These are phyloP conservation scores for Pyrus hybrid DNA, from an alignment of 331 rosid genomes.

Conservation along the genomic window DNA sequence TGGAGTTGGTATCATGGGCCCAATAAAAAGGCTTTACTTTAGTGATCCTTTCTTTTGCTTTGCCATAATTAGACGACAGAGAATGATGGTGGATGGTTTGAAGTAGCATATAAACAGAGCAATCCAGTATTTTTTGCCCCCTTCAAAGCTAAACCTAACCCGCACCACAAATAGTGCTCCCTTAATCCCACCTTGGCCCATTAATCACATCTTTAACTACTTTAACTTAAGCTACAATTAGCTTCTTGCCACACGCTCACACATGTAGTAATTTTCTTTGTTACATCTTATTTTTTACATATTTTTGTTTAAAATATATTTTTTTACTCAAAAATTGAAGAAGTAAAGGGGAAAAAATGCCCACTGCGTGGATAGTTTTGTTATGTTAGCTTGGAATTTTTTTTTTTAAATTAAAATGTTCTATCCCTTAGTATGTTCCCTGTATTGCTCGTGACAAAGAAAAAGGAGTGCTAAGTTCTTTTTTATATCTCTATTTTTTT, in stretches of 20 bases:
- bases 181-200: background rate
- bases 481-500: no score
- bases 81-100: background rate
- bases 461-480: no score
- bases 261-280: rapidly evolving
- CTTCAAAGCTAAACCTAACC: background rate
- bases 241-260: no score
- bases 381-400: no score
- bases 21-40: background rate
- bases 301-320: no score
- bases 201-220: background rate
- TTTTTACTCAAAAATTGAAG: no score
- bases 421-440: background rate
- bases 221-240: background rate
- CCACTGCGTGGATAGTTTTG: no score
- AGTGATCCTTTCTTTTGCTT: background rate
- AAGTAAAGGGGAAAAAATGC: no score
- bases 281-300: no score
- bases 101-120: background rate
- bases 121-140: background rate
- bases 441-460: background rate
- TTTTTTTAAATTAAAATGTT: no score
- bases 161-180: background rate
- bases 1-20: background rate
- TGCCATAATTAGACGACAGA: background rate